phyloP scores from a whole-genome alignment of 176 grass and related monocot genomes.

The Zea luxurians region DNA sequence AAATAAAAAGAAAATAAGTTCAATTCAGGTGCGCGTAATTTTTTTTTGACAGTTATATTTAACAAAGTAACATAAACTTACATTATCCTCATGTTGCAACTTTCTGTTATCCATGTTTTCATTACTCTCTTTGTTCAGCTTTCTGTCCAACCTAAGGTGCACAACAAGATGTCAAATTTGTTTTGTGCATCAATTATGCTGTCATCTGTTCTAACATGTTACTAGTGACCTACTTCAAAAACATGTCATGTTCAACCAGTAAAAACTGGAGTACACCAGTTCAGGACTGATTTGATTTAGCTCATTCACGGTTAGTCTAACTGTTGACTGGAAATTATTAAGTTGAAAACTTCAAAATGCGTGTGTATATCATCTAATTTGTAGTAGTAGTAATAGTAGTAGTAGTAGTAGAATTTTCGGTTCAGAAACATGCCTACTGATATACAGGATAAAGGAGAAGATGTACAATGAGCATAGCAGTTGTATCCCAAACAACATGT shows the following conservation, averaged over 20 bases:
- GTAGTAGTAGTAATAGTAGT: too few species aligned
- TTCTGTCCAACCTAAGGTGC: slow-evolving; percentile 47
- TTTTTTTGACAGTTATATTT: not conserved
- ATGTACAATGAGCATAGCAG: not conserved
- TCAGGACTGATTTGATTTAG: not conserved
- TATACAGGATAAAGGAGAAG: not conserved
- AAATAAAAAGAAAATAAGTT: not conserved
- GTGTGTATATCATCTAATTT: not conserved
- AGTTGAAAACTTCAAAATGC: not conserved
- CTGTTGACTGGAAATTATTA: not conserved
- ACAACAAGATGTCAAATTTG: slow-evolving; percentile 12
- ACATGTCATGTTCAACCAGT: slow-evolving; percentile 2
- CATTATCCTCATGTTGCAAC: slow-evolving; percentile 36
- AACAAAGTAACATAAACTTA: slow-evolving; percentile 28
- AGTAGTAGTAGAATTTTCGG: not conserved
- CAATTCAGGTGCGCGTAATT: not conserved
- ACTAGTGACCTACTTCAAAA: not conserved
- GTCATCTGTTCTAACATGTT: slow-evolving; percentile 5
- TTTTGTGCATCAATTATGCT: not conserved
- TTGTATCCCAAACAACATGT: slow-evolving; percentile 9
- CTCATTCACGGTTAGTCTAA: not conserved
- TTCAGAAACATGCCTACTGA: not conserved
- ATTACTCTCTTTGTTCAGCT: slow-evolving; percentile 41
- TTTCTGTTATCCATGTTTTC: slow-evolving; percentile 31
- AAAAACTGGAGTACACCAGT: not conserved